These are phyloP conservation scores for Botrytis medusae DNA, from an alignment of 2,329 filamentous ascomycete species.

Conservation along the genomic window DNA sequence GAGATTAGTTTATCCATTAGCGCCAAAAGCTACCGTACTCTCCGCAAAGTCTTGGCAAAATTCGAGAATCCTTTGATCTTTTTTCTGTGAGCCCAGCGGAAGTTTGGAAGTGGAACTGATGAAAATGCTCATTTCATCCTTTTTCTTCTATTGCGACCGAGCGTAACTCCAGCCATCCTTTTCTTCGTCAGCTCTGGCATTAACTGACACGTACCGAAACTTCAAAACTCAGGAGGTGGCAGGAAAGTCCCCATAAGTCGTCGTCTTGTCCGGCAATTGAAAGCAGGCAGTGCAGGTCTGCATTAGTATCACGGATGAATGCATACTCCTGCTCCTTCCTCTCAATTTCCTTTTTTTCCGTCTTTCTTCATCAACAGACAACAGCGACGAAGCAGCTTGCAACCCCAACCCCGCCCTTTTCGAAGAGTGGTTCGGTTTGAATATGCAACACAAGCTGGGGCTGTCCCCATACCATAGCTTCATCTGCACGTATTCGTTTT, in stretches of 20 bases:
- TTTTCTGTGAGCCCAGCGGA: background rate
- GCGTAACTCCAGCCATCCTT: conserved; percentile 15
- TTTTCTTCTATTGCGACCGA: background rate
- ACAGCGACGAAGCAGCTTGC: background rate
- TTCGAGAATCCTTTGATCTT: background rate
- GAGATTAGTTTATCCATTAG: conserved; percentile 2
- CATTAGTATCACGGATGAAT: background rate
- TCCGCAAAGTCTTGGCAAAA: conserved; percentile 4
- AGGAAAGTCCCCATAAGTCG: background rate
- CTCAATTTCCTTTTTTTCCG: conserved; percentile 1
- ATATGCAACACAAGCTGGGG: conserved; percentile 6
- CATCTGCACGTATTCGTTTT: conserved; percentile 12
- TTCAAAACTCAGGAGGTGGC: background rate
- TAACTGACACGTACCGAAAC: background rate
- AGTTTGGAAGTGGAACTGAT: background rate
- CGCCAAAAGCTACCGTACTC: background rate
- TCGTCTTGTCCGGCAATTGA: background rate
- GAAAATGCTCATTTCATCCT: background rate
- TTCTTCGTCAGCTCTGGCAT: background rate
- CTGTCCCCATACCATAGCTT: background rate
- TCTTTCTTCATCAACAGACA: background rate
- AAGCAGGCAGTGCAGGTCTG: background rate
- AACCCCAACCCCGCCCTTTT: conserved; percentile 18
- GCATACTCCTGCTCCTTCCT: background rate
- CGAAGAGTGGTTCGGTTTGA: background rate